These are phyloP conservation scores for Podila clonocystis DNA, from an alignment of 192 early-diverging fungal species.

Conservation along the genomic window DNA sequence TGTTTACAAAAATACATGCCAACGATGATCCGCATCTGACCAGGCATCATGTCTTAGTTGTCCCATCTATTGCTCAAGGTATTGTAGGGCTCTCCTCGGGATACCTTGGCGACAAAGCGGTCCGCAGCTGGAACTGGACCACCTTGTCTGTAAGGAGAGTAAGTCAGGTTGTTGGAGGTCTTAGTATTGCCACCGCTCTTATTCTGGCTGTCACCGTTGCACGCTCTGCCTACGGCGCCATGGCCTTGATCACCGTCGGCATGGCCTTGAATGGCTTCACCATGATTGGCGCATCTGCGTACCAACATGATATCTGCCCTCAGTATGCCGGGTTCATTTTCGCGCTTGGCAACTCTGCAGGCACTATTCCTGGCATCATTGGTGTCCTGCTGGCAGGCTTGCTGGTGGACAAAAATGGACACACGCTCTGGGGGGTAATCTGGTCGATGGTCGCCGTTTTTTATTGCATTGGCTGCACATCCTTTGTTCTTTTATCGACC, in stretches of 20 bases:
- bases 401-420: conserved; percentile 25
- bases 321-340: conserved; percentile 53
- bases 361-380: conserved; percentile 38
- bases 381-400: conserved; percentile 43
- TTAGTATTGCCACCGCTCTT: conserved; percentile 30
- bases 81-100: conserved; percentile 35
- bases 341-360: conserved; percentile 51
- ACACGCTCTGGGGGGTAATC: conserved; percentile 31
- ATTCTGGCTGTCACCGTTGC: conserved; percentile 36
- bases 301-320: conserved; percentile 53
- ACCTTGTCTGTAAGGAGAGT: conserved; percentile 25
- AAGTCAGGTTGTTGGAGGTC: conserved; percentile 39
- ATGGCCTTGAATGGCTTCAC: conserved; percentile 49
- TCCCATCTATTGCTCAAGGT: conserved; percentile 42
- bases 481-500: conserved; percentile 31
- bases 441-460: conserved; percentile 27
- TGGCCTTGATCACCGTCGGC: conserved; percentile 38
- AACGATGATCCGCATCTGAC: neutral
- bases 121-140: conserved; percentile 24
- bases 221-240: conserved; percentile 17
- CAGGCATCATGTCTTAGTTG: conserved; percentile 10
- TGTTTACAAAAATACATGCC: neutral
- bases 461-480: conserved; percentile 27
- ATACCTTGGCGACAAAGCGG: conserved; percentile 41
- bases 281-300: conserved; percentile 39